Conservation (phyloP, 2,329 filamentous ascomycete genomes). For the Tolypocladium guangdongense region DNA sequence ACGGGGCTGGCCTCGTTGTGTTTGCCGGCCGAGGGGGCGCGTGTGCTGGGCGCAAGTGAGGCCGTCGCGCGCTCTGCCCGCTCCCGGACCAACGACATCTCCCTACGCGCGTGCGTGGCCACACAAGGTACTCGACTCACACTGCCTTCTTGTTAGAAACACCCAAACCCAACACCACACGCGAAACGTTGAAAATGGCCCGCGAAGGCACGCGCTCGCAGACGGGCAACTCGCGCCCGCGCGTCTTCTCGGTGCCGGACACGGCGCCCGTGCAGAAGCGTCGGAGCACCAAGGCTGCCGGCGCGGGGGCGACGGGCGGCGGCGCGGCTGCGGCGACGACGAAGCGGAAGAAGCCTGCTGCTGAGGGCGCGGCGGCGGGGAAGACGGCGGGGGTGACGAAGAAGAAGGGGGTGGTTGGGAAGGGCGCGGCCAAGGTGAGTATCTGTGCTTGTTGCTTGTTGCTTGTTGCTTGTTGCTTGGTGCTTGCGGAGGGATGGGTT, state of each 20-base stretch:
- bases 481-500: not conserved
- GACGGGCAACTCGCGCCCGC: constrained; percentile 42
- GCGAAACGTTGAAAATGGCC: constrained; percentile 22
- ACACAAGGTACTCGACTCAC: not conserved
- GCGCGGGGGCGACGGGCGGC: too few species aligned
- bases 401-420: not conserved
- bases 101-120: not conserved
- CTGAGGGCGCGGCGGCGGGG: not conserved
- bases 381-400: constrained; percentile 1
- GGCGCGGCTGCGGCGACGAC: not conserved
- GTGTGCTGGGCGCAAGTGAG: not conserved
- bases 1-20: not conserved
- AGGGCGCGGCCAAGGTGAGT: not conserved
- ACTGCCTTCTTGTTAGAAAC: not conserved
- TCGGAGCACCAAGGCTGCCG: constrained; percentile 11
- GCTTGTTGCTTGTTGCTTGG: not conserved
- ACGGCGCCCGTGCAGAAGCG: constrained; percentile 34
- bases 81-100: not conserved
- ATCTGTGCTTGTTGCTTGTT: not conserved
- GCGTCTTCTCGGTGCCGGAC: constrained; percentile 38
- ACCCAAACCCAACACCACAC: not conserved
- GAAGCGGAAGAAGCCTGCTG: not conserved
- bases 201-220: constrained; percentile 41
- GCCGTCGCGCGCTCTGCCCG: not conserved
- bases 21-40: not conserved